phyloP scores from a whole-genome alignment of 1,284 basidiomycete species.

The Moesziomyces parantarcticus region DNA sequence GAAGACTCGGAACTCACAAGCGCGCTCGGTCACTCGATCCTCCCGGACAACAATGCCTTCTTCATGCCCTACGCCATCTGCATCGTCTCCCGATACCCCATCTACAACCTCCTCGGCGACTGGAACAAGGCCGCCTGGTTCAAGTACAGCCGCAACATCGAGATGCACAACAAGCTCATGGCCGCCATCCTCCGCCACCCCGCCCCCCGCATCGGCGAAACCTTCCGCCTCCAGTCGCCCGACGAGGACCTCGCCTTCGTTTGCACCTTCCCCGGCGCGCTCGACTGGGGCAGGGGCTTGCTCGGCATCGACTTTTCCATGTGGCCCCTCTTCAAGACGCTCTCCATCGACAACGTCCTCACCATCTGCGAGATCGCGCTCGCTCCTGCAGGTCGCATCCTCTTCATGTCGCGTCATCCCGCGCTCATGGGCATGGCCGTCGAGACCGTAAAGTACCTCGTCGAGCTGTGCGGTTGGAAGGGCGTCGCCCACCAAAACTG shows the following conservation, averaged over 20 bases:
- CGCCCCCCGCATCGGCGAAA: slow-evolving; percentile 62
- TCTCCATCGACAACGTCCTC: slow-evolving; percentile 92
- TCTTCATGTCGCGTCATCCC: slow-evolving; percentile 90
- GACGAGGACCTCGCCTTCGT: slow-evolving; percentile 65
- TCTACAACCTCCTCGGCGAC: slow-evolving; percentile 67
- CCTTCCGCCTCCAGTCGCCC: slow-evolving; percentile 50
- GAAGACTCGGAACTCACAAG: slow-evolving; percentile 39
- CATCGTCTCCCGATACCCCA: slow-evolving; percentile 63
- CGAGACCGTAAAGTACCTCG: slow-evolving; percentile 87
- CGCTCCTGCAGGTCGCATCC: slow-evolving; percentile 87
- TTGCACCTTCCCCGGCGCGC: slow-evolving; percentile 68
- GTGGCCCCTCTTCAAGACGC: slow-evolving; percentile 94
- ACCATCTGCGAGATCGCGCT: slow-evolving; percentile 94
- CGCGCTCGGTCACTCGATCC: slow-evolving; percentile 33
- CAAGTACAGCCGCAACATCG: slow-evolving; percentile 67
- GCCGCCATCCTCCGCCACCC: slow-evolving; percentile 65
- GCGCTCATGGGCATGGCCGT: slow-evolving; percentile 91
- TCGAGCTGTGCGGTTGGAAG: slow-evolving; percentile 92
- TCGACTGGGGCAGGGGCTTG: slow-evolving; percentile 69
- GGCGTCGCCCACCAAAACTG: slow-evolving; percentile 73
- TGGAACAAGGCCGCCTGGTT: slow-evolving; percentile 67
- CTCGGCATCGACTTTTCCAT: slow-evolving; percentile 78
- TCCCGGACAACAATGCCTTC: slow-evolving; percentile 59
- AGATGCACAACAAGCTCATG: slow-evolving; percentile 68
- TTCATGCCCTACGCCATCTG: slow-evolving; percentile 66